Evolutionary conservation across 192 early-diverging fungal species (phyloP), one percentile per base, ranked within the genome.

Genomic region (Coemansia asiatica): DNA sequence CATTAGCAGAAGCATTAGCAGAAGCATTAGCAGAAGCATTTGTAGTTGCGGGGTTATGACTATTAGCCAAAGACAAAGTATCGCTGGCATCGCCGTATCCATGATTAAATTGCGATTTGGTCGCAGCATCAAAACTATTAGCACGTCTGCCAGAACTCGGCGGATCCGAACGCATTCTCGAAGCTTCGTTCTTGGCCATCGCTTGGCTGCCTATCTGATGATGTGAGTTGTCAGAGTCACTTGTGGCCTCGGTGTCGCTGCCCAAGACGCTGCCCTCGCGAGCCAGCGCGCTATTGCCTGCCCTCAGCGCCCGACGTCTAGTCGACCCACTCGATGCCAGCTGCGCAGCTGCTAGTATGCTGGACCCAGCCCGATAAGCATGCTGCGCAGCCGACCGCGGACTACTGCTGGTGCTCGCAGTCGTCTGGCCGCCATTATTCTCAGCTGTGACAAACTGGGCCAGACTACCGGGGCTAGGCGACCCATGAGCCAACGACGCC

Each of bases 101-200:
- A 46, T 60, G 38, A 19, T 36, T 6, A 26, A 60, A 60, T 18
- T 63, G 48, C 61, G 61, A 33, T 18, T 44, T 63, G 8, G 63
- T 60, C 12, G 73, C 57, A 5, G 79, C 73, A 44, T 81, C 79
- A 65, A 81, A 81, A 64, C 79, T 81, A 60, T 65, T 72, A 1
- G 79, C 73, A 7, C 74, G 66, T 0, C 79, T 67, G 0, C 70
- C 67, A 6, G 61, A 6, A 23, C 31, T 54, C 1, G 7, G 64
- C 8, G 31, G 56, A 12, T 33, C 60, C 18, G 36, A n/a, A 4
- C 25, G 59, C 29, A 26, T 18, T 3, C n/a, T n/a, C n/a, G n/a
- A n/a, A n/a, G 49, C 40, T 49, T 36, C 28, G n/a, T 46, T 49
- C 56, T 60, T 64, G 18, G 10, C 13, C 8, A 31, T 28, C 6